Evolutionary conservation across 768 basidiomycete species (phyloP), one percentile per base, ranked within the genome.

Genomic region (Rhizopogon vinicolor): DNA sequence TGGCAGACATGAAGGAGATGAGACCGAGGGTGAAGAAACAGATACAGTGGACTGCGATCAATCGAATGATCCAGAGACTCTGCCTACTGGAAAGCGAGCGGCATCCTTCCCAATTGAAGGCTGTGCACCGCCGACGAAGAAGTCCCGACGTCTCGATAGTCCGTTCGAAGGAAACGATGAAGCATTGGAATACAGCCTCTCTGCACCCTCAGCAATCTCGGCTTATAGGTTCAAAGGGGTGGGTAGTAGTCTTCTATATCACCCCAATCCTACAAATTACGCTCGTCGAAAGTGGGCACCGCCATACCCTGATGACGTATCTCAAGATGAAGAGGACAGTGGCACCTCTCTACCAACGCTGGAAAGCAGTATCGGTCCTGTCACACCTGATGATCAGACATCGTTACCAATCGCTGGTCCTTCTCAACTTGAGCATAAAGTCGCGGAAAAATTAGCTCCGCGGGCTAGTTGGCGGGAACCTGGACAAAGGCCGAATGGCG

Each of bases 241-340:
- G 59, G 78, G 78, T 13, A 76, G 77, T 25, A 72, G 74, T 53
- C 72, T 86, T 10, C 73, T 81, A 39, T 78, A 77, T 37, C 82
- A 78, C 55, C 85, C 84, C 13, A 86, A 83, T 62, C 85, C 85
- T 12, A 71, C 82, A 40, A 79, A 75, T 60, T 86, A 79, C 66
- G 85, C 85, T 28, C 69, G 76, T 41, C 76, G 81, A 51, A 79
- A 78, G 3, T 85, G 84, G 85, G 77, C 74, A 29, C 76, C 77
- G 40, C 74, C 73, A 33, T 61, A 55, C 25, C 57, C 52, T 29
- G 70, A 69, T 64, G 79, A 50, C 60, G 75, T 66, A 72, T 62
- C 60, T 35, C 70, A 62, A 14, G 68, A 68, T 14, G 67, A 65
- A 48, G 67, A 64, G 52, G 71, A 70, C 3, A 61, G 60, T 35